These are phyloP conservation scores for Gamsiella multidivaricata DNA, from an alignment of 192 early-diverging fungal species.

Conservation along the genomic window DNA sequence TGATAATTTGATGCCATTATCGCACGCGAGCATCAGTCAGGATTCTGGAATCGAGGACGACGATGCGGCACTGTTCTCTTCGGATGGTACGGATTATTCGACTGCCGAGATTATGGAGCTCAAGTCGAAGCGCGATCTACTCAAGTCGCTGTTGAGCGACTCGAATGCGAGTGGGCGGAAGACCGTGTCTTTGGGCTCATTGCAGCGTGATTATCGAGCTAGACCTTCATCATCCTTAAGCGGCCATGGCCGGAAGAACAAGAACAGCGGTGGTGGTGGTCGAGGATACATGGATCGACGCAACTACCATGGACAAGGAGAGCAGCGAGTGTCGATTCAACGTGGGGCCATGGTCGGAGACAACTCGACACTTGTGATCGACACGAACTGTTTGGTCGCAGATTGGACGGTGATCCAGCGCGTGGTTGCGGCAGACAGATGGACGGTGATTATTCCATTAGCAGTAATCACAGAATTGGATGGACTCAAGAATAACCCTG, in stretches of 20 bases:
- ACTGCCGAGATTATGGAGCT: slow-evolving; percentile 41
- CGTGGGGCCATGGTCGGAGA: slow-evolving; percentile 49
- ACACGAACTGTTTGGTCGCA: slow-evolving; percentile 69
- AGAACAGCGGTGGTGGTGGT: slow-evolving; percentile 3
- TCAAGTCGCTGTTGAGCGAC: slow-evolving; percentile 38
- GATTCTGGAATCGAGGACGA: slow-evolving; percentile 52
- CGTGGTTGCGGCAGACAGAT: slow-evolving; percentile 56
- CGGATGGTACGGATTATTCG: slow-evolving; percentile 20
- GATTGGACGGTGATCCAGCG: slow-evolving; percentile 58
- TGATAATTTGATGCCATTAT: slow-evolving; percentile 30
- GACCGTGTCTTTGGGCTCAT: slow-evolving; percentile 14
- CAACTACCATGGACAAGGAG: not conserved
- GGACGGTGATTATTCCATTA: slow-evolving; percentile 64
- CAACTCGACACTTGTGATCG: slow-evolving; percentile 60
- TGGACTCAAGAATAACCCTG: slow-evolving; percentile 61
- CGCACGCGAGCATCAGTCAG: slow-evolving; percentile 37
- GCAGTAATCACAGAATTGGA: slow-evolving; percentile 70
- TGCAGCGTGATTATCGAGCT: slow-evolving; percentile 18
- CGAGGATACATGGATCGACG: slow-evolving; percentile 15
- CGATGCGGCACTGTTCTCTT: slow-evolving; percentile 9
- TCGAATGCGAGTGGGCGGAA: slow-evolving; percentile 11
- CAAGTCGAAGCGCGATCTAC: slow-evolving; percentile 47
- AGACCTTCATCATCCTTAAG: not conserved
- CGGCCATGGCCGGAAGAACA: slow-evolving; percentile 12
- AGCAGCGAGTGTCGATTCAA: no score